These are phyloP conservation scores for Cladosporium cucumerinum DNA, from an alignment of 2,329 filamentous ascomycete genomes.

Conservation along the genomic window DNA sequence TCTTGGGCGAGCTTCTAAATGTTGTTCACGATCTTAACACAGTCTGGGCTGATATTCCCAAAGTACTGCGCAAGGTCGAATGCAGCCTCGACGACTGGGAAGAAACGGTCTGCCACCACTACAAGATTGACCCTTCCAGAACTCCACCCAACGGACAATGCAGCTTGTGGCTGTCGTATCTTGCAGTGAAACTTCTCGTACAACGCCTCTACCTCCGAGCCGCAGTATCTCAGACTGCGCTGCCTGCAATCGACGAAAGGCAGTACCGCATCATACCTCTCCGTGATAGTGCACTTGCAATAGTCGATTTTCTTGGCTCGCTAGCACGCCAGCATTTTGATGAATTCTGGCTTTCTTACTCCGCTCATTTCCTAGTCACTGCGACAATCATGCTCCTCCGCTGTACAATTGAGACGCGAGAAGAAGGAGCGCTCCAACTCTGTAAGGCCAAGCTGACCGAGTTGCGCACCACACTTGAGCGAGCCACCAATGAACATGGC, in stretches of 20 bases:
- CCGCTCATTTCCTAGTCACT: neutral
- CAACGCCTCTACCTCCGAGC: neutral
- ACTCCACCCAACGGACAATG: neutral
- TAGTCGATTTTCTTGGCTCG: neutral
- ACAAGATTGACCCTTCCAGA: neutral
- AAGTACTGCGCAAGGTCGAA: neutral
- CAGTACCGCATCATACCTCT: neutral
- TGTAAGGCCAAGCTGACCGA: neutral
- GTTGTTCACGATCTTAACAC: neutral
- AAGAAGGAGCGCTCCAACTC: neutral
- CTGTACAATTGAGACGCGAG: neutral
- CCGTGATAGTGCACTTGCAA: neutral
- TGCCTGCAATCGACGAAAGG: neutral
- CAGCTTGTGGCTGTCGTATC: neutral
- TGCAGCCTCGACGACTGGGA: neutral
- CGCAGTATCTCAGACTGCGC: neutral
- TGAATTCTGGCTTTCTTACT: neutral
- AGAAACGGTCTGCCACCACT: neutral
- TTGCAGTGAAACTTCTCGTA: neutral
- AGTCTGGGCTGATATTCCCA: neutral
- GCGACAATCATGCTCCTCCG: neutral
- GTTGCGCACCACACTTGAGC: neutral
- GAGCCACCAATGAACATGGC: neutral
- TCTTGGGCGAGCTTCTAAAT: neutral
- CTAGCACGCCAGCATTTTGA: neutral